These are phyloP conservation scores for Blastocystis sp. DNA, from an alignment of 352 stramenopile species.

Conservation along the genomic window DNA sequence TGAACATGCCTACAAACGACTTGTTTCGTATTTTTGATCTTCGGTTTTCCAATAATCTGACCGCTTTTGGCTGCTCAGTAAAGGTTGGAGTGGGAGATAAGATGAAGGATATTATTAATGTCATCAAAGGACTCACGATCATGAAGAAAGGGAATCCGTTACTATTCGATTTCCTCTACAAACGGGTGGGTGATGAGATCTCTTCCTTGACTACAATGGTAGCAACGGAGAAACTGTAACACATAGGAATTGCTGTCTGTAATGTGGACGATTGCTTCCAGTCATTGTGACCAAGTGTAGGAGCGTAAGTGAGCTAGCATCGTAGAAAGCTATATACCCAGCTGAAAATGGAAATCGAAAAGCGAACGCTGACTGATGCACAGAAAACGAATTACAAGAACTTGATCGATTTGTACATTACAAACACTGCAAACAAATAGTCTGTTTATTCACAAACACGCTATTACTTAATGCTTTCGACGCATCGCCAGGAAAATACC, in stretches of 20 bases:
- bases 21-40: neutral
- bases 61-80: neutral
- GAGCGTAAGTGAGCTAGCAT: neutral
- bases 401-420: neutral
- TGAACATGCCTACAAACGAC: neutral
- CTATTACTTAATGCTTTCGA: no score
- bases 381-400: neutral
- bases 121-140: neutral
- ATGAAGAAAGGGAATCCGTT: neutral
- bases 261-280: neutral
- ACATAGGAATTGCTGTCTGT: constrained; percentile 32
- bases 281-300: constrained; percentile 10
- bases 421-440: neutral
- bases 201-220: neutral
- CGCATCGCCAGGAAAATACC: neutral
- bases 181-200: neutral
- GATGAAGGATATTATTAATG: neutral
- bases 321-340: neutral
- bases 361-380: neutral
- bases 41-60: constrained; percentile 11
- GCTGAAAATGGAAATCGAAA: neutral
- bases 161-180: constrained; percentile 10
- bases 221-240: neutral
- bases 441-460: neutral
- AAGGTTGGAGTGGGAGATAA: neutral